These are phyloP conservation scores for Physcia stellaris DNA, from an alignment of 495 filamentous ascomycete species.

Conservation along the genomic window DNA sequence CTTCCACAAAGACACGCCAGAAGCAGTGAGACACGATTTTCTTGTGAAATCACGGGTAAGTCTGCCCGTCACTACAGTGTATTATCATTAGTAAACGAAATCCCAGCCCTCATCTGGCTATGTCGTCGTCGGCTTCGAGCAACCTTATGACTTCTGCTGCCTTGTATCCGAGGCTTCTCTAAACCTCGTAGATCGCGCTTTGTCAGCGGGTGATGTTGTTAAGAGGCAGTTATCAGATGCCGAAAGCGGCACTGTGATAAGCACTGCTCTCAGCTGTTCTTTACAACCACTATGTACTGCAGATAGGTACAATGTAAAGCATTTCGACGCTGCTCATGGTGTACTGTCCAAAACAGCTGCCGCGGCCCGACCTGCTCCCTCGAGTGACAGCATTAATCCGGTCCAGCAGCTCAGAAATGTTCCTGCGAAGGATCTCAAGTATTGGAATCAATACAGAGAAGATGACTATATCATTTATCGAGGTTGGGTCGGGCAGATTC, in stretches of 20 bases:
- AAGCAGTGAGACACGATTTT: slow-evolving; percentile 17
- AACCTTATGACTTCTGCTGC: slow-evolving; percentile 14
- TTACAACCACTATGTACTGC: slow-evolving; percentile 19
- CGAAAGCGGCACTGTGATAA: slow-evolving; percentile 29
- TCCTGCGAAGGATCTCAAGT: slow-evolving; percentile 17
- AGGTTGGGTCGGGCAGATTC: slow-evolving; percentile 25
- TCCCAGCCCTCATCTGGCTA: slow-evolving; percentile 25
- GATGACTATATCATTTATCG: slow-evolving; percentile 24
- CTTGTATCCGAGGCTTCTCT: slow-evolving; percentile 32
- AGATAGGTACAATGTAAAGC: no score
- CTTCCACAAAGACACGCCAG: slow-evolving; percentile 17
- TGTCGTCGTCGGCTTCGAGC: slow-evolving; percentile 21
- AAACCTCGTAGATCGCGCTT: slow-evolving; percentile 25
- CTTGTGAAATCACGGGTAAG: slow-evolving; percentile 19
- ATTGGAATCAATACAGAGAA: slow-evolving; percentile 19
- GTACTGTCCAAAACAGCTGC: background rate
- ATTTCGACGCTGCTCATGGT: no score
- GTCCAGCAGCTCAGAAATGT: slow-evolving; percentile 2
- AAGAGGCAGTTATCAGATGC: slow-evolving; percentile 27
- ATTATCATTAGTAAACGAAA: background rate
- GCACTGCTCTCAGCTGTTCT: slow-evolving; percentile 19
- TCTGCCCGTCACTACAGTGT: background rate
- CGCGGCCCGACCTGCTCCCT: slow-evolving; percentile 3
- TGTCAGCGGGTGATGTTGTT: slow-evolving; percentile 29
- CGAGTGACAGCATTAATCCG: slow-evolving; percentile 6